Evolutionary conservation across 163 green algal species (phyloP), one percentile per base, ranked within the genome.

Genomic region (Prototheca wickerhamii): DNA sequence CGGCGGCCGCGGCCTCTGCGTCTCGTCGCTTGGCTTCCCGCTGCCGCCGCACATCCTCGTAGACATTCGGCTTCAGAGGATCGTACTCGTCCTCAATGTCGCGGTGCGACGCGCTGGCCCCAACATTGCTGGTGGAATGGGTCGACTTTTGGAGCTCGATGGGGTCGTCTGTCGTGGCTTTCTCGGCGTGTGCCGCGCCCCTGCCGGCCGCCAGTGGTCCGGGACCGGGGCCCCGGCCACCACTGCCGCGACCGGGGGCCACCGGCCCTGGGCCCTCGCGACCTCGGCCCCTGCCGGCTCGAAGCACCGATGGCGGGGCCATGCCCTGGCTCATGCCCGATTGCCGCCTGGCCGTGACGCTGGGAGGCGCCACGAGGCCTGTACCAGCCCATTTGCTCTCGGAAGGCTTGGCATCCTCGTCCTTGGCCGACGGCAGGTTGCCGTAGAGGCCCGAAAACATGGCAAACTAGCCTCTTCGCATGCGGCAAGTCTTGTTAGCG

Each of bases 1-100:
- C 37, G 61, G 67, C 54, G 15, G 82, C 76, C 52, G 87, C 82
- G n/a, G 62, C 53, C 46, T 84, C 82, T 2, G 82, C 84, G 2
- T 82, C 69, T 8, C 65, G 63, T 3, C 75, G 69, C 69, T 73
- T 60, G 30, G 35, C 30, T 55, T 85, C 73, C 26, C 70, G 65
- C 23, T 58, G n/a, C 0, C 60, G 34, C 2, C 64, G 49, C 29
- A 94, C 79, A 34, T 82, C 77, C 20, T 93, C 84, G 57, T 92
- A 95, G 52, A 93, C 86, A 57, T 95, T 95, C 3, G 88, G 88
- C 12, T 72, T 76, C 15, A 81, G 76, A 1, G 88, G 88, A 66
- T 95, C 88, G 60, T 95, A 95, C 70, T 93, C 86, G 26, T 95
- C 80, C 54, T 31, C 50, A 1, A 77, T 72, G n/a, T 70, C 64